Percentiles rank a stretch among this genome's conserved stretches.
Conservation (phyloP, 306 rosid genomes). For the Mucuna pruriens region DNA sequence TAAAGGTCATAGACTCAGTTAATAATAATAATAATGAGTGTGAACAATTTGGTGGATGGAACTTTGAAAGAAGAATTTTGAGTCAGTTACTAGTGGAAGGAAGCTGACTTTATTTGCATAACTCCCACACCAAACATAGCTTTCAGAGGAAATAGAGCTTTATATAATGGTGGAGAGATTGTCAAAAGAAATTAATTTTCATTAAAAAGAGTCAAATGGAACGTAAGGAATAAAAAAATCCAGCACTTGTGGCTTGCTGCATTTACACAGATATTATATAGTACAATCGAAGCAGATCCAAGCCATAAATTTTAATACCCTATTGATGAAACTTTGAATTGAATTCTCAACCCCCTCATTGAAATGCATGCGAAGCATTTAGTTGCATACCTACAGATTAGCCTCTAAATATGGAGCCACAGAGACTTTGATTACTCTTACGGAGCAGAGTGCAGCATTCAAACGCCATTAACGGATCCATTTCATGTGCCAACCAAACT, state of each 20-base stretch:
- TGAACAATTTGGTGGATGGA: conserved; percentile 41
- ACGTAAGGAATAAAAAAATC: neutral
- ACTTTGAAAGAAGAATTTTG: conserved; percentile 33
- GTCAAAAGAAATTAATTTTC: conserved; percentile 24
- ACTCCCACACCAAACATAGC: neutral
- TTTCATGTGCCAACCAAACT: conserved; percentile 68
- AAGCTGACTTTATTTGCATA: conserved; percentile 18
- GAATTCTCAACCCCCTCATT: conserved; percentile 67
- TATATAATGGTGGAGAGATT: neutral
- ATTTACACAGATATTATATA: conserved; percentile 32
- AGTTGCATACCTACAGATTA: conserved; percentile 58
- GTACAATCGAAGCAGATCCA: conserved; percentile 44
- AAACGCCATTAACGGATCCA: conserved; percentile 66
- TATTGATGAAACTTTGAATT: conserved; percentile 59
- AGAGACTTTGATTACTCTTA: conserved; percentile 48
- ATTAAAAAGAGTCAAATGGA: conserved; percentile 26
- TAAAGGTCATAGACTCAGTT: conserved; percentile 34
- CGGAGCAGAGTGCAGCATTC: conserved; percentile 54
- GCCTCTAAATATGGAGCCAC: conserved; percentile 54
- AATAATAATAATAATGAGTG: conserved; percentile 30
- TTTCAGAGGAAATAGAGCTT: neutral
- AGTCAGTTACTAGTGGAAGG: neutral
- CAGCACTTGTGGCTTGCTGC: neutral
- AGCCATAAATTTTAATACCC: conserved; percentile 45
- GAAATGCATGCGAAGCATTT: conserved; percentile 74